Base-by-base conservation (phyloP, 805 yeast genomes). In the Candida montana region DNA sequence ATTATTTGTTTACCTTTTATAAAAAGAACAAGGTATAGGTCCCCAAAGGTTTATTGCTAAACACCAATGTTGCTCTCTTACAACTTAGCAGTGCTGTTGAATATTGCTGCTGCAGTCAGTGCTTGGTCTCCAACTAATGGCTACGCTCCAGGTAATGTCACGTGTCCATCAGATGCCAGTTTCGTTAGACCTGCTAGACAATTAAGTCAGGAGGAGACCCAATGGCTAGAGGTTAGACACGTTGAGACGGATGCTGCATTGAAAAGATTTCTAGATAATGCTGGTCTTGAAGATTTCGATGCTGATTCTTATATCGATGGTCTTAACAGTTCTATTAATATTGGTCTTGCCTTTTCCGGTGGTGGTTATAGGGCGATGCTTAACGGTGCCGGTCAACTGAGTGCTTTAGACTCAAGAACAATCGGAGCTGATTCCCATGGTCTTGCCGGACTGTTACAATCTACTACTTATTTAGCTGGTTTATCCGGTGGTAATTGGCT, bases 351-450 rank as follows among this genome's bases (percentile, higher is more conserved):
- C 7, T 81, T 79, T 53, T 72, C 85, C 12, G 95, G 95, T 36
- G 95, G 96, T 59, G 95, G 95, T 13, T 87, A 84, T 62, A 72
- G 96, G 47, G 95, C 96, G 31, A 85, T 88, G 93, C 62, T 87
- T 33, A 62, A 71, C 41, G 95, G 95, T 7, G 95, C 95, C 8
- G 95, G 95, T 33, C 81, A 80, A 58, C 61, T 87, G 24, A 68
- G 89, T 5, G 95, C 89, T 3, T 62, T 85, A 44, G 96, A 87
- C 57, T 75, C 75, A 53, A 68, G 93, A 55, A 81, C 90, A 5
- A 62, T 53, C 2, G 72, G 69, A 43, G 72, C 78, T n/a, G 64
- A 74, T 16, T 66, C 65, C 19, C 68, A 72, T 11, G 82, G 83
- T 13, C 57, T 86, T 32, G 89, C 89, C 29, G 91, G 95, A 7